These are phyloP conservation scores for Lavandula angustifolia DNA, from an alignment of 257 asterid species.

Conservation along the genomic window DNA sequence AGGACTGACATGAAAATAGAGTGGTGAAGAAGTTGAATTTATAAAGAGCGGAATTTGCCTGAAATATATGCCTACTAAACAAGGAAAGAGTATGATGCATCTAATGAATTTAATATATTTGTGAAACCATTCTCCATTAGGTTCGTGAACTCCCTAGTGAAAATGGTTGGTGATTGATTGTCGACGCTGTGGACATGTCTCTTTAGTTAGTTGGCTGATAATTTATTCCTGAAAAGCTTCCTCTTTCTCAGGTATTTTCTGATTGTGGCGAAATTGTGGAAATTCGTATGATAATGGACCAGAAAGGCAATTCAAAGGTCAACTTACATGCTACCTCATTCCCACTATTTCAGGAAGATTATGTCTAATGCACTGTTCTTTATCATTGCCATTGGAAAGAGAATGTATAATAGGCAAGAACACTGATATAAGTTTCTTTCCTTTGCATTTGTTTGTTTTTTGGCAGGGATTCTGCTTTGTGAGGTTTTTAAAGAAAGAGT, in stretches of 20 bases:
- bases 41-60: constrained; percentile 1
- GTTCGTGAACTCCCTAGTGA: background rate
- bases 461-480: constrained; percentile 91
- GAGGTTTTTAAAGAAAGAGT: constrained; percentile 73
- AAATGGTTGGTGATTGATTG: constrained; percentile 16
- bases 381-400: constrained; percentile 7
- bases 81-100: background rate
- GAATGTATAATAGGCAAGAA: constrained; percentile 21
- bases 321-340: constrained; percentile 20
- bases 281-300: constrained; percentile 70
- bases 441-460: constrained; percentile 23
- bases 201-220: constrained; percentile 6
- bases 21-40: constrained; percentile 7
- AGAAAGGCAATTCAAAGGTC: constrained; percentile 66
- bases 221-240: constrained; percentile 22
- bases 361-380: constrained; percentile 19
- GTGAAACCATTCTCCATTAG: constrained; percentile 7
- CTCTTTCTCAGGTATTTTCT: constrained; percentile 63
- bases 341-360: constrained; percentile 21
- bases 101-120: background rate
- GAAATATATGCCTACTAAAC: background rate
- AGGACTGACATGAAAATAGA: constrained; percentile 15
- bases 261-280: constrained; percentile 74
- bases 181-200: constrained; percentile 4
- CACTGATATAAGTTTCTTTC: constrained; percentile 25